Evolutionary conservation across 768 basidiomycete genomes (phyloP), one percentile per base, ranked within the genome.

Genomic region (Agaricus sinodeliciosus): DNA sequence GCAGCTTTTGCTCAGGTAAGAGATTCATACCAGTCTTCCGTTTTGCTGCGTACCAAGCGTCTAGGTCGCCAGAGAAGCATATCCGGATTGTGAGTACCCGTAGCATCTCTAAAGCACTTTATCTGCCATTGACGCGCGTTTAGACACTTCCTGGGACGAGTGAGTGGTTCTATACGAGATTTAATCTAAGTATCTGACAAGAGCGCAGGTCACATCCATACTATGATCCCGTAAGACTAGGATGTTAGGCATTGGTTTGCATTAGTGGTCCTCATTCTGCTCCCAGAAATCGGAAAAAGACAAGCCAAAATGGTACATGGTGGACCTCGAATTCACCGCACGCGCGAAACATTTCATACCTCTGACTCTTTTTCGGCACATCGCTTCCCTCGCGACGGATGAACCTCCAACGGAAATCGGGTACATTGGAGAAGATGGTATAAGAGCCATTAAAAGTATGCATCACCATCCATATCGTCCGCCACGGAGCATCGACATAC

Each of bases 301-400:
- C 3, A 73, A 82, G 9, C 94, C 94, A 1, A 89, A 78, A 63
- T 97, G 94, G 94, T 94, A 77, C 72, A 97, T 97, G 94, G 88
- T 94, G 34, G 84, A 92, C 59, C 69, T 85, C 48, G 78, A 76
- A 28, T 94, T 94, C 65, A 59, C 67, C 13, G 71, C 78, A 5
- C 81, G 87, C 19, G 77, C 87, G 4, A 58, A 66, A 27, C 73
- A 94, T 69, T 92, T 92, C 49, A 78, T 95, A 9, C 85, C 93
- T 2, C 74, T 95, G 9, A 72, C 85, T 5, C 73, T 95, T 0
- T 74, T 97, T 40, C 82, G 84, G 22, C 69, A 74, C 46, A 78
- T 94, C 36, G 79, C 84, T 0, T 72, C 73, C 12, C 56, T 63
- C 3, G 55, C 71, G 4, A 54, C 60, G 37, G 51, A 67, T 3